These are phyloP conservation scores for Blastomyces emzantsi DNA, from an alignment of 2,329 filamentous ascomycete species.

Conservation along the genomic window DNA sequence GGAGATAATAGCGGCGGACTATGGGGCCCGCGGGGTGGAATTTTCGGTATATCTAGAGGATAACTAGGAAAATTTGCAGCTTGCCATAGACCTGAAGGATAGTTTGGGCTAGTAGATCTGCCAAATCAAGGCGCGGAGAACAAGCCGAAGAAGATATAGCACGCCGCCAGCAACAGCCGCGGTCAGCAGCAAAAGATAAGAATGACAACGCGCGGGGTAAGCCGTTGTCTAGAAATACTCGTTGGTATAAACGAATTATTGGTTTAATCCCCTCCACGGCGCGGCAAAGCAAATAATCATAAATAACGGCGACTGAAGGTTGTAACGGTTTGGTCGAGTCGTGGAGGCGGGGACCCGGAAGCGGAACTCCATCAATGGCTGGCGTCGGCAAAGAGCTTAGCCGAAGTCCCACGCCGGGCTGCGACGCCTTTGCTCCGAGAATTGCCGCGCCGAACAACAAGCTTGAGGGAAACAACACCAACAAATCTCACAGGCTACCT, in stretches of 20 bases:
- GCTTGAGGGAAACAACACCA: too few relatives aligned
- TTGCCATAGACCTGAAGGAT: not conserved
- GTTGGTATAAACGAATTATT: too few relatives aligned
- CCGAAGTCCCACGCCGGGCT: not conserved
- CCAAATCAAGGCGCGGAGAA: not conserved
- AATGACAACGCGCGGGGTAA: not conserved
- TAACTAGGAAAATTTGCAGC: not conserved
- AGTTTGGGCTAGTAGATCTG: not conserved
- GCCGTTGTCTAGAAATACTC: not conserved
- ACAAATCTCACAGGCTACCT: too few relatives aligned
- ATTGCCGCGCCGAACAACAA: not conserved
- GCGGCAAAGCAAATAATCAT: too few relatives aligned
- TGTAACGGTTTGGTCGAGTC: too few relatives aligned
- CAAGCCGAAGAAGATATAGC: too few relatives aligned
- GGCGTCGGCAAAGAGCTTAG: constrained; percentile 5
- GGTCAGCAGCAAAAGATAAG: not conserved
- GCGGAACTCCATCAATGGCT: not conserved
- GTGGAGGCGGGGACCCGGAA: not conserved
- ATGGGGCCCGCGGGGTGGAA: not conserved
- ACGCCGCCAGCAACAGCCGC: not conserved
- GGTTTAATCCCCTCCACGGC: too few relatives aligned
- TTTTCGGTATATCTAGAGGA: not conserved
- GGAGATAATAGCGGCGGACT: not conserved
- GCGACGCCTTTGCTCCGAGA: not conserved
- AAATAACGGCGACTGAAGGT: too few relatives aligned